Evolutionary conservation across 2,329 filamentous ascomycete genomes (phyloP), one percentile per base, ranked within the genome.

Genomic region (Peltaster fructicola): DNA sequence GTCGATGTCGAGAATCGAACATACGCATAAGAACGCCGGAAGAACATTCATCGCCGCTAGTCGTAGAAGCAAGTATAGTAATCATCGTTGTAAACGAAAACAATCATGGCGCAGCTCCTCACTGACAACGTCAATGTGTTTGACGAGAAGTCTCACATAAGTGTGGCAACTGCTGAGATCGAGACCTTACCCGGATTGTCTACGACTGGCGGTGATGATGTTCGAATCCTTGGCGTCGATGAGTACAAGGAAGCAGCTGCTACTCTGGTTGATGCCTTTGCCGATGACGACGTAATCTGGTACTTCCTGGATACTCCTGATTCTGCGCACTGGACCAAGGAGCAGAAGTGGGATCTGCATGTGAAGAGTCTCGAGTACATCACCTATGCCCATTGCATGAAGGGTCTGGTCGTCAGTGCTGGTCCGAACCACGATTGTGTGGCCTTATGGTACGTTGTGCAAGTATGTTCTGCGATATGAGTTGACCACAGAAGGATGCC

Each of bases 371-470:
- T 85, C 58, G 73, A 71, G 38, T 84, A 81, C 51, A 64, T 80
- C 38, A 72, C 73, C 24, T 76, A 78, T 30, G 71, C 76, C 31
- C 77, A 82, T 47, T 71, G 69, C 49, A 63, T 76, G 42, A 72
- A 72, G 38, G 80, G 79, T 28, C 51, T 80, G 30, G 78, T 78
- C 27, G 73, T 76, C 22, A 70, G 73, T 27, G 69, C 78, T 33
- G 80, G 79, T 10, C 65, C 70, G 5, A 68, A 82, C 43, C 80
- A 76, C 43, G 78, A 80, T 37, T 73, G 69, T 35, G 72, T 88
- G 27, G 77, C 76, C 29, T 58, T 88, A 25, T 88, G 79, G 78
- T 81, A 58, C 45, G 68, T 59, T 23, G 9, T 19, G 8, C 11
- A 20, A n/a, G n/a, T 11, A 3, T 3, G 9, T 20, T 20, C 17